A percentile compares a stretch with the other conserved stretches of the same genome.
Evolutionary conservation across 2,329 filamentous ascomycete genomes (phyloP).

Genomic region (Penicillium frequentans): DNA sequence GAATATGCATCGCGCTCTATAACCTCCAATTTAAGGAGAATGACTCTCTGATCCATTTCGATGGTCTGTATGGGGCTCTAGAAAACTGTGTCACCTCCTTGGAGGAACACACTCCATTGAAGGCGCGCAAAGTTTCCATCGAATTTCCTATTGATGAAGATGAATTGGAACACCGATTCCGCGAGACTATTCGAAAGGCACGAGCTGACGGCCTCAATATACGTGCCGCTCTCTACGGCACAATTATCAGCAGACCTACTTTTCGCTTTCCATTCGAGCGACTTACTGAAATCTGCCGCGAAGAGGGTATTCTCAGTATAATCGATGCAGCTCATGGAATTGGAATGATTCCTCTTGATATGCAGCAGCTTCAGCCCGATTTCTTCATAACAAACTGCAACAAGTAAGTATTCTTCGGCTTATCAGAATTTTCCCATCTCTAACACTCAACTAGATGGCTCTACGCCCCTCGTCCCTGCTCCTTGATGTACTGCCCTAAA

Average conservation of each 20-base stretch:
- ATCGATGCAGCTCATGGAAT: constrained; percentile 85
- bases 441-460: constrained; percentile 64
- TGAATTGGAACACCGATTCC: constrained; percentile 63
- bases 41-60: constrained; percentile 76
- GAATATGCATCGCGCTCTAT: constrained; percentile 71
- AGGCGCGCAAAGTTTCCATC: constrained; percentile 57
- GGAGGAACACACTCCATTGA: constrained; percentile 62
- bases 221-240: constrained; percentile 73
- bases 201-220: constrained; percentile 61
- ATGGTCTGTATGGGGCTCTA: constrained; percentile 75
- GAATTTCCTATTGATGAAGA: constrained; percentile 68
- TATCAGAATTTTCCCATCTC: background rate
- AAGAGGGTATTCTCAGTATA: constrained; percentile 67
- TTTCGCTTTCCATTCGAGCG: constrained; percentile 75
- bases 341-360: constrained; percentile 73
- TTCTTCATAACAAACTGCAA: constrained; percentile 87
- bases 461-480: constrained; percentile 74
- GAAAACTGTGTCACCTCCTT: constrained; percentile 72
- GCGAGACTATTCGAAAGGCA: constrained; percentile 55
- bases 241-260: constrained; percentile 75
- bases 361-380: constrained; percentile 69
- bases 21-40: constrained; percentile 67
- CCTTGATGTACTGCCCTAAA: constrained; percentile 74
- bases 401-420: constrained; percentile 51
- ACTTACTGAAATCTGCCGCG: constrained; percentile 63